Evolutionary conservation across 1,139 yeast species (phyloP).

Genomic region (Yamadazyma membranifaciens): DNA sequence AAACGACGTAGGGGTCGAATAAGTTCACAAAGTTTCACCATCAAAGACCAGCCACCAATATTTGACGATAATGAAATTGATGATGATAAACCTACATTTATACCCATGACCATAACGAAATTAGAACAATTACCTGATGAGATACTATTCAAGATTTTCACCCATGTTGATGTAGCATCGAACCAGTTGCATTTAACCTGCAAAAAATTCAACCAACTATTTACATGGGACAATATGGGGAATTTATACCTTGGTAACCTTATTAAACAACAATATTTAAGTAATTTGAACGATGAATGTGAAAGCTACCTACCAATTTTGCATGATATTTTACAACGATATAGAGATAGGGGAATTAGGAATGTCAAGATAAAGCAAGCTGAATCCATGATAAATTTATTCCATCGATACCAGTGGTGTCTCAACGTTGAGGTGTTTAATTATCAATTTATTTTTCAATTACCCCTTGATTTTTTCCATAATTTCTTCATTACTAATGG

Average conservation of each 20-base stretch:
- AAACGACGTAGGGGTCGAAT: background rate
- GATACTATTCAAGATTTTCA: constrained; percentile 29
- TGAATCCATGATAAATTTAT: constrained; percentile 5
- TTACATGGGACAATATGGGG: constrained; percentile 17
- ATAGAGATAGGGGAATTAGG: constrained; percentile 3
- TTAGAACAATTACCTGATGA: constrained; percentile 32
- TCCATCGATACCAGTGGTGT: constrained; percentile 11
- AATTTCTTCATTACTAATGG: constrained; percentile 9
- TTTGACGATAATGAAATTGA: no score
- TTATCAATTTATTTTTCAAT: constrained; percentile 13
- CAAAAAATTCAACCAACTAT: constrained; percentile 21
- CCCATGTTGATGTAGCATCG: constrained; percentile 25
- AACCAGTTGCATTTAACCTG: constrained; percentile 26
- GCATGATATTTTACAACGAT: constrained; percentile 4
- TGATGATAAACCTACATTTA: background rate
- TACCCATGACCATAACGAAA: background rate
- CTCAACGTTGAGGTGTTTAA: constrained; percentile 16
- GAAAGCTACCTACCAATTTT: constrained; percentile 5
- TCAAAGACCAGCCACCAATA: background rate
- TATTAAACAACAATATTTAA: constrained; percentile 17
- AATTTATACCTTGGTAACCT: constrained; percentile 12
- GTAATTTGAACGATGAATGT: constrained; percentile 21
- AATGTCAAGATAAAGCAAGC: constrained; percentile 1
- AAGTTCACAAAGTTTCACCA: constrained; percentile 1
- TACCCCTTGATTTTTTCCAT: constrained; percentile 9